A percentile compares a stretch with the other conserved stretches of the same genome.
phyloP scores from a whole-genome alignment of 345 rosid genomes.

The Chamaenerion angustifolium region DNA sequence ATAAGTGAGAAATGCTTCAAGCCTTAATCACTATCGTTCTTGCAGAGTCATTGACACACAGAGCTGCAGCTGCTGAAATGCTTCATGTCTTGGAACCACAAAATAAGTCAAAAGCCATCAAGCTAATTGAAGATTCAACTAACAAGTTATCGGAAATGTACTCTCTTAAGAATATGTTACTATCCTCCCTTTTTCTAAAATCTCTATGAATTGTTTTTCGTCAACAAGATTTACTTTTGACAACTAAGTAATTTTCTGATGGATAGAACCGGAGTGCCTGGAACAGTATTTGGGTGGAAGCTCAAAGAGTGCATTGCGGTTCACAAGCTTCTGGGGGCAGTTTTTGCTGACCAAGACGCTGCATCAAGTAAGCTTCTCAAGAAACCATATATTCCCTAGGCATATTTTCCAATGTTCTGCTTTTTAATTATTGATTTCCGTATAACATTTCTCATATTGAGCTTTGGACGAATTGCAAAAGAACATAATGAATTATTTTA shows the following conservation, averaged over 20 bases:
- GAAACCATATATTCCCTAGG: constrained; percentile 1
- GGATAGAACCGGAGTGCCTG: constrained; percentile 51
- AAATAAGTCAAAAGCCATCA: constrained; percentile 58
- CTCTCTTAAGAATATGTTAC: constrained; percentile 3
- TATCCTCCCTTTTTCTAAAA: neutral
- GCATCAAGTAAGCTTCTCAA: constrained; percentile 48
- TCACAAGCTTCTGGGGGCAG: constrained; percentile 46
- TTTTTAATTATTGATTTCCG: neutral
- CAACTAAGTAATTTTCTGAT: constrained; percentile 1
- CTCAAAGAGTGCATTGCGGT: constrained; percentile 72
- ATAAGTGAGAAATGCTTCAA: neutral
- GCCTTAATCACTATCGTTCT: constrained; percentile 1
- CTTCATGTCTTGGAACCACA: constrained; percentile 46
- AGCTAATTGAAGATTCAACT: constrained; percentile 62
- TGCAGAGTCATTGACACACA: constrained; percentile 85
- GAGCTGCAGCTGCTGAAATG: constrained; percentile 92
- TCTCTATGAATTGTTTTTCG: neutral
- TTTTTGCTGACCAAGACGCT: constrained; percentile 49
- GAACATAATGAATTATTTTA: too few species aligned
- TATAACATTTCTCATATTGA: neutral
- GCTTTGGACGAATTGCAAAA: too few species aligned
- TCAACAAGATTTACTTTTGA: neutral
- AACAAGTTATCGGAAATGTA: constrained; percentile 46
- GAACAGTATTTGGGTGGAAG: constrained; percentile 59
- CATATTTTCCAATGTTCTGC: neutral